Evolutionary conservation across 1,139 yeast species (phyloP), one percentile per base, ranked within the genome.

Genomic region (Scheffersomyces insectosa): DNA sequence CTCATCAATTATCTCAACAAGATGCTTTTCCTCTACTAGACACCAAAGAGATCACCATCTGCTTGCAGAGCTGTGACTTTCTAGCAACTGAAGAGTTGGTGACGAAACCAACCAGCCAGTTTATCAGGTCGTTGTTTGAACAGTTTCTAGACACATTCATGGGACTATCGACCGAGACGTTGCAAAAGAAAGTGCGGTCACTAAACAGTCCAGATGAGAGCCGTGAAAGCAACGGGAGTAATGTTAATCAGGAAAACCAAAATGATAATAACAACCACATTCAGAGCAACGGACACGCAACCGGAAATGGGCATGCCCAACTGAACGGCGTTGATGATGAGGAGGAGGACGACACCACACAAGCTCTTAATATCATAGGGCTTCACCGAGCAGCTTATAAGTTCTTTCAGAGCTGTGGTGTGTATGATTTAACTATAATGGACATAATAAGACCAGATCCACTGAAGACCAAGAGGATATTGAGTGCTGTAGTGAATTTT

Each of bases 401-500:
- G 52, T 87, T 88, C 57, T 73, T 88, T 52, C 72, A 75, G 41
- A 83, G 79, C 44, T 84, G 93, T 59, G 97, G 97, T 0, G 79
- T 89, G 3, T 73, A 79, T 44, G 96, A 90, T 61, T 86, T 89
- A 56, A 77, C 83, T 36, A 70, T 89, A 42, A 73, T 79, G 67
- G 97, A 90, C 63, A 68, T 79, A 23, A 55, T 63, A 49, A 56
- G 68, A 36, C 97, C 97, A 0, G 96, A 89, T 20, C 74, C 88
- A 0, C 65, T 63, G 38, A 69, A 95, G 44, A 72, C 82, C 3
- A 68, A 82, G 50, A 70, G 95, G 39, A 74, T 88, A 14, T 63
- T 90, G 28, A 88, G 96, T 59, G 95, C 95, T 1, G 83, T 90
- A 40, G 86, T 89, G 13, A 89, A 90, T 59, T 90, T 80, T 69